Conservation (phyloP, 176 grass and related monocot genomes). For the Paspalum notatum region DNA sequence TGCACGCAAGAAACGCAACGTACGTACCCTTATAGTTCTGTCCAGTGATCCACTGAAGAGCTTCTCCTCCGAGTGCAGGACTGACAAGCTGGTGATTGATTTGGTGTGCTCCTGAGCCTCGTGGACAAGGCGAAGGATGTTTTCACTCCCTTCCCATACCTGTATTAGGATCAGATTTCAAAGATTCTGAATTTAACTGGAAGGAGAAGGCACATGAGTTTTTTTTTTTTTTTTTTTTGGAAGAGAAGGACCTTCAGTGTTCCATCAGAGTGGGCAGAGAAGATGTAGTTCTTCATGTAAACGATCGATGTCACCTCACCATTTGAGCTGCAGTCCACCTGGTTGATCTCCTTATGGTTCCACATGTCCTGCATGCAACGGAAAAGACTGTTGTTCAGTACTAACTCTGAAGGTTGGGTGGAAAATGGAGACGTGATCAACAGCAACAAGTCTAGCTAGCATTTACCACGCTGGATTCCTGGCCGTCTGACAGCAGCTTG, state of each 20-base stretch:
- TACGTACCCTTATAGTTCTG: slow-evolving; percentile 50
- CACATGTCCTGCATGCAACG: slow-evolving; percentile 56
- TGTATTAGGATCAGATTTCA: slow-evolving; percentile 1
- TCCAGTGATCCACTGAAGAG: slow-evolving; percentile 67
- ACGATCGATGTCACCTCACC: slow-evolving; percentile 60
- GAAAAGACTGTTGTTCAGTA: slow-evolving; percentile 8
- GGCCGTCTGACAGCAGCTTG: slow-evolving; percentile 70
- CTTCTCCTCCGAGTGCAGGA: slow-evolving; percentile 52
- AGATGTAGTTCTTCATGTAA: slow-evolving; percentile 58
- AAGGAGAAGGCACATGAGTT: too few species aligned
- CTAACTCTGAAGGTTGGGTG: not conserved
- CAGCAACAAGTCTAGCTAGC: too few species aligned
- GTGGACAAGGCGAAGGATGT: slow-evolving; percentile 47
- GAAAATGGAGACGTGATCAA: too few species aligned
- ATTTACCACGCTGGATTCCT: slow-evolving; percentile 68
- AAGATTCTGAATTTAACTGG: too few species aligned
- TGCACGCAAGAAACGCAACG: too few species aligned
- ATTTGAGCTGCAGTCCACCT: slow-evolving; percentile 59
- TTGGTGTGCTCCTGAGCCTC: slow-evolving; percentile 64
- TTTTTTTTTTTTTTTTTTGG: too few species aligned
- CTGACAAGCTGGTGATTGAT: slow-evolving; percentile 58
- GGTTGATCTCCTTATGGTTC: slow-evolving; percentile 65
- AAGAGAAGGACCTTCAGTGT: slow-evolving; percentile 54
- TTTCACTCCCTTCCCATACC: slow-evolving; percentile 69
- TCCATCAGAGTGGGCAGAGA: slow-evolving; percentile 71